Conservation (phyloP, 108 stramenopile genomes). For the Pseudonitzschia pungens region DNA sequence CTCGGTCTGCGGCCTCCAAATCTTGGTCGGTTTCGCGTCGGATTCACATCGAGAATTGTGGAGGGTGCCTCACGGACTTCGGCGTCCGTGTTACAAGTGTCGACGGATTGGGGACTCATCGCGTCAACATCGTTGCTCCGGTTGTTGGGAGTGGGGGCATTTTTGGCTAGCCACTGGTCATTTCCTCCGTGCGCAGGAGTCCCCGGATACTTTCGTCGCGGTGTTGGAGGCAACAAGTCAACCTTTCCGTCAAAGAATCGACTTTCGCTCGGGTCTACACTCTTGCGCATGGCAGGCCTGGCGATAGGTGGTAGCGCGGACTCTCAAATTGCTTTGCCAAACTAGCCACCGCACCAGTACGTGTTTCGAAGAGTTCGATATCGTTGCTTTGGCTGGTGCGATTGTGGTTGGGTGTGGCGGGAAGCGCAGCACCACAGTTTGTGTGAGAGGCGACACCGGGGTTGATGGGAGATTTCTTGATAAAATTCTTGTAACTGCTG, state of each 20-base stretch:
- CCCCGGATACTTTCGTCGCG: background rate
- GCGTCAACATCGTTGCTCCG: background rate
- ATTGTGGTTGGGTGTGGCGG: background rate
- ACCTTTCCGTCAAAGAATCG: background rate
- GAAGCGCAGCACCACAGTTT: background rate
- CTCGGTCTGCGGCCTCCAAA: background rate
- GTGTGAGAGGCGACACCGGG: too few species aligned
- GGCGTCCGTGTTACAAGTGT: background rate
- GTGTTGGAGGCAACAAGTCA: slow-evolving; percentile 6
- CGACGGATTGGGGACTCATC: background rate
- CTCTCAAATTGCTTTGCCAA: slow-evolving; percentile 7
- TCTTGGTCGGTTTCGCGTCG: background rate
- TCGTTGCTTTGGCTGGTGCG: background rate
- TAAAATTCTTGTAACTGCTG: background rate
- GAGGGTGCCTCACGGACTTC: background rate
- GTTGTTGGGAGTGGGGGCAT: background rate
- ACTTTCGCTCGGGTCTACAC: background rate
- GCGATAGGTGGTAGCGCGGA: background rate
- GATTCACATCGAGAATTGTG: background rate
- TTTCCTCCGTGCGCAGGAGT: background rate
- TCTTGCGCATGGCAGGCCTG: background rate
- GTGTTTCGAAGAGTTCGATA: background rate
- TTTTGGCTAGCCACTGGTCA: background rate
- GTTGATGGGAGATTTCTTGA: background rate
- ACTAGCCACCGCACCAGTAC: background rate